Percentiles rank a stretch among this genome's conserved stretches.
phyloP scores from a whole-genome alignment of 139 green algal genomes.

The Auxenochlorella pyrenoidosa region DNA sequence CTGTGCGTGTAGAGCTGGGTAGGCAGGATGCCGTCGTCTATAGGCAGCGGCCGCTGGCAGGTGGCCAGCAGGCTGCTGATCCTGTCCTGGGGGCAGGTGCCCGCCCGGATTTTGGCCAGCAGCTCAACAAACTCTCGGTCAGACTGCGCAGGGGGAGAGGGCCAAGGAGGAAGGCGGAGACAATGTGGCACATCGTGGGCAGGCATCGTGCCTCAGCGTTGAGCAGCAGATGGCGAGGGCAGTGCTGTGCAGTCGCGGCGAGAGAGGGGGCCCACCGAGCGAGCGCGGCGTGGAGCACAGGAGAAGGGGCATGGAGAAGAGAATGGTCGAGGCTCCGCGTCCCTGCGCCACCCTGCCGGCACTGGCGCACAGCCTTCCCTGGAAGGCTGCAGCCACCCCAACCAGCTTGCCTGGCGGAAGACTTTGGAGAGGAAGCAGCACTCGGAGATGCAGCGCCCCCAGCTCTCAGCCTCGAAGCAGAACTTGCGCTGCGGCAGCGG shows the following conservation, averaged over 20 bases:
- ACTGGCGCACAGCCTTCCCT: too few species aligned
- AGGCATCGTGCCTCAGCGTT: too few species aligned
- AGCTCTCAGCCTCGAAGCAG: slow-evolving; percentile 67
- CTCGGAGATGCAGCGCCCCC: slow-evolving; percentile 53
- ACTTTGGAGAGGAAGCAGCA: slow-evolving; percentile 64
- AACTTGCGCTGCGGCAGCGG: slow-evolving; percentile 45
- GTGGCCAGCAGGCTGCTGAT: neutral
- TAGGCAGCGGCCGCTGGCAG: slow-evolving; percentile 54
- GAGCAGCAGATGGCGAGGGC: too few species aligned
- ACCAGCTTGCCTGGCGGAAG: slow-evolving; percentile 54
- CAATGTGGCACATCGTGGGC: too few species aligned
- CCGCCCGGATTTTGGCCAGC: slow-evolving; percentile 61
- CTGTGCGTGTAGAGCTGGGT: slow-evolving; percentile 67
- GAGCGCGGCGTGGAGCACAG: neutral
- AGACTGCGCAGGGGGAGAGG: neutral
- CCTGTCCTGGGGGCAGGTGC: slow-evolving; percentile 30
- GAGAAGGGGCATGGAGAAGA: neutral
- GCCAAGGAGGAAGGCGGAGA: neutral
- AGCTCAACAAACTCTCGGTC: slow-evolving; percentile 69
- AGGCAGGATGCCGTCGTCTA: slow-evolving; percentile 67
- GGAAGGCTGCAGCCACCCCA: neutral
- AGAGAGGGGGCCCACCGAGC: neutral
- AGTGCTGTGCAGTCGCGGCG: too few species aligned
- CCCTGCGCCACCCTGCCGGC: too few species aligned
- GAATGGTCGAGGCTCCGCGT: neutral